Conservation (phyloP, 371 early-diverging fungal species). For the Saksenaea vasiformis region DNA sequence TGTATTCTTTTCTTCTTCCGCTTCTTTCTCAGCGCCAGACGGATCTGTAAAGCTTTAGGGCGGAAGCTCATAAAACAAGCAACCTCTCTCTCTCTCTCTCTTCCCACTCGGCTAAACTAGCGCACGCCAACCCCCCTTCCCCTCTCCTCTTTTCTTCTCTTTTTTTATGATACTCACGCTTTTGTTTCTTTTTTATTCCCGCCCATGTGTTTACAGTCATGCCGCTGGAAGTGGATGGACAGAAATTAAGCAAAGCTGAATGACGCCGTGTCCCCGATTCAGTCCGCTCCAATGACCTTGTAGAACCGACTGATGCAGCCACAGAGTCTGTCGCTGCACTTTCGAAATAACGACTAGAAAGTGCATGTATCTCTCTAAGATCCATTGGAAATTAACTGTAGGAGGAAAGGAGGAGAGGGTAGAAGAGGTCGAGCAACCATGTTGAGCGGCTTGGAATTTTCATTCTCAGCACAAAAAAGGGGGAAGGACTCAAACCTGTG, state of each 20-base stretch:
- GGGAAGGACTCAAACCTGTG: background rate
- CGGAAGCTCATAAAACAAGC: background rate
- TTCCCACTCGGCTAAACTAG: background rate
- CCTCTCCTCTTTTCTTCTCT: too few relatives aligned
- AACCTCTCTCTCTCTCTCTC: background rate
- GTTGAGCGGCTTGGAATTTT: constrained; percentile 5
- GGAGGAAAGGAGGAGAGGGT: background rate
- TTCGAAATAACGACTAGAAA: background rate
- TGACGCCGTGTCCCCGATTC: background rate
- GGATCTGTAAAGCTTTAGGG: constrained; percentile 4
- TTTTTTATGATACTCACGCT: background rate
- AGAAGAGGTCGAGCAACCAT: background rate
- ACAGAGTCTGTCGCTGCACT: background rate
- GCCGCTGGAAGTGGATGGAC: background rate
- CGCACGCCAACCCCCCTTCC: too few relatives aligned
- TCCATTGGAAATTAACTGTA: background rate
- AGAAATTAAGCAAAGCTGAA: constrained; percentile 1
- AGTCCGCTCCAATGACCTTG: background rate
- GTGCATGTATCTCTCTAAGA: background rate
- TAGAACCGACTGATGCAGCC: background rate
- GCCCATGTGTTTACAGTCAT: background rate
- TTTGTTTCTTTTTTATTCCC: background rate
- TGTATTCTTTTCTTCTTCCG: constrained; percentile 1
- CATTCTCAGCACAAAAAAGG: background rate
- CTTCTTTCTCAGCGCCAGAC: constrained; percentile 5